Evolutionary conservation across 306 rosid genomes (phyloP).

Genomic region (Prunus mira): DNA sequence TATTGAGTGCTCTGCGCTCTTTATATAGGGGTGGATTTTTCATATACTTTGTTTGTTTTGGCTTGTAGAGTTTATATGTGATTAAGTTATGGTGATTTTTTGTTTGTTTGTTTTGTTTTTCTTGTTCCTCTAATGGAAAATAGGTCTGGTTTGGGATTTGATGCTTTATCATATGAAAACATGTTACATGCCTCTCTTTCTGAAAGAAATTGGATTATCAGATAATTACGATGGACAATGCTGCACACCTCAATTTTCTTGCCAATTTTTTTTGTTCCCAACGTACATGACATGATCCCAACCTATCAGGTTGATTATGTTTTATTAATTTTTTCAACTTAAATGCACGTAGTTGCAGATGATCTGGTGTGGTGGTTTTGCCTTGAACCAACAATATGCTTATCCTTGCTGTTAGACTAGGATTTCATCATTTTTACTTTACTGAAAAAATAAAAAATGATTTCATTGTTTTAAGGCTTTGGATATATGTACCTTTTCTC

Average conservation of each 20-base stretch:
- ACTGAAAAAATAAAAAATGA: too few species aligned
- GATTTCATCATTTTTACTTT: neutral
- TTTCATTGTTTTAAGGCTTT: neutral
- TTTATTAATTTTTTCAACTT: neutral
- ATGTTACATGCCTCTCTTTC: too few species aligned
- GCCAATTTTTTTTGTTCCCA: neutral
- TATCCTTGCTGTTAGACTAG: neutral
- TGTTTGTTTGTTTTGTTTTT: neutral
- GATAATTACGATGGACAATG: neutral
- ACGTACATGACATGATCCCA: neutral
- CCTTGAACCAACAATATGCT: conserved; percentile 9
- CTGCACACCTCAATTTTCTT: neutral
- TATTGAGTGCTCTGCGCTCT: neutral
- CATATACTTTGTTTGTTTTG: neutral
- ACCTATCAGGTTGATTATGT: neutral
- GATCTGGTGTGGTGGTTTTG: neutral
- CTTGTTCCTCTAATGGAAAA: neutral
- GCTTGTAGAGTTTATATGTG: neutral
- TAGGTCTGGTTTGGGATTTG: neutral
- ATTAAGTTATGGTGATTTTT: neutral
- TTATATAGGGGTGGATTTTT: neutral
- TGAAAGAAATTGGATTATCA: too few species aligned
- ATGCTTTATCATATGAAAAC: neutral
- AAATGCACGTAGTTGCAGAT: neutral
- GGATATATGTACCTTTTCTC: neutral